A percentile compares a stretch with the other conserved stretches of the same genome.
These are phyloP conservation scores for Myochromella boudieri DNA, from an alignment of 768 basidiomycete species.

Conservation along the genomic window DNA sequence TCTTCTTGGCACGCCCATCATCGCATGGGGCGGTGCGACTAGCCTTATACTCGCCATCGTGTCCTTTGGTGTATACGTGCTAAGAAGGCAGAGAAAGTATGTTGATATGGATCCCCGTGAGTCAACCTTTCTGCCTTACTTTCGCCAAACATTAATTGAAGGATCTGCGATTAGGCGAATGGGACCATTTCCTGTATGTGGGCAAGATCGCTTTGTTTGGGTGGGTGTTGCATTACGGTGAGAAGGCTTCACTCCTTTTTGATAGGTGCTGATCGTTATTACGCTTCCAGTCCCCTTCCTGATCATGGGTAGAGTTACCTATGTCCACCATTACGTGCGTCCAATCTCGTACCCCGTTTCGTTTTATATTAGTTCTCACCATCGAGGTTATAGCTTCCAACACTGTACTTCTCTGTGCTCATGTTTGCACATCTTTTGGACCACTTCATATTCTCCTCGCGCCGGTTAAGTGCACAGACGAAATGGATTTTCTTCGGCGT, in stretches of 20 bases:
- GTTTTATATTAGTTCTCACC: not conserved
- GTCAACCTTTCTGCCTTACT: constrained; percentile 25
- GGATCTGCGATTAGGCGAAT: constrained; percentile 57
- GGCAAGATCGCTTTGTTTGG: constrained; percentile 89
- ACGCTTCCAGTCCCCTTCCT: constrained; percentile 79
- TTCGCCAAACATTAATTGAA: constrained; percentile 1
- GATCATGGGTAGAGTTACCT: constrained; percentile 97
- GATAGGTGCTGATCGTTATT: not conserved
- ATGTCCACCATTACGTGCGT: constrained; percentile 93
- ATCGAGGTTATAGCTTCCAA: constrained; percentile 65
- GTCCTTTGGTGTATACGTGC: constrained; percentile 65
- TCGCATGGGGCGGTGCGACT: constrained; percentile 83
- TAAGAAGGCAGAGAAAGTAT: constrained; percentile 87
- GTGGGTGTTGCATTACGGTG: constrained; percentile 90
- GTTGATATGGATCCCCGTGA: constrained; percentile 85
- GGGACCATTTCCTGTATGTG: constrained; percentile 94
- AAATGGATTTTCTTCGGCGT: constrained; percentile 75
- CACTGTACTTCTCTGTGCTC: constrained; percentile 94
- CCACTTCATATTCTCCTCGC: constrained; percentile 86
- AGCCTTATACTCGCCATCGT: constrained; percentile 60
- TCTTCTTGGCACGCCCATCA: constrained; percentile 85
- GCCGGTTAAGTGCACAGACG: constrained; percentile 55
- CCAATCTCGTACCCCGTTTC: no score
- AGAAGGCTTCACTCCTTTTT: constrained; percentile 24
- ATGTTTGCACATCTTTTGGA: constrained; percentile 91